Percentiles rank a stretch among this genome's conserved stretches.
Conservation (phyloP, 1,284 basidiomycete species). For the Trichosporon sp. region DNA sequence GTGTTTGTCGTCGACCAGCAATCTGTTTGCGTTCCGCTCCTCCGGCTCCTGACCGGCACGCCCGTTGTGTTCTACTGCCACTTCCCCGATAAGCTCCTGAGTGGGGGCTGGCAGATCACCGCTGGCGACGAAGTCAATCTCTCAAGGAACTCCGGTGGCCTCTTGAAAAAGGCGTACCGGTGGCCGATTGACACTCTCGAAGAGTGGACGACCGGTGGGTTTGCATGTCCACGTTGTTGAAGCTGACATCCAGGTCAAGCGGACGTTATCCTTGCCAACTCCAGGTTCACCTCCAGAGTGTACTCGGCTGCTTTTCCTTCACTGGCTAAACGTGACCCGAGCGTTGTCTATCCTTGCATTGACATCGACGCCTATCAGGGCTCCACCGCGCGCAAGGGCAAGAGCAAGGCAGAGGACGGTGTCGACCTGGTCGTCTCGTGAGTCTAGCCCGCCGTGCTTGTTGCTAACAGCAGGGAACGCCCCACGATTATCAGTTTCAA, state of each 20-base stretch:
- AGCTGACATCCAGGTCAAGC: conserved; percentile 60
- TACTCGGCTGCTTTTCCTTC: conserved; percentile 73
- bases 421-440: conserved; percentile 64
- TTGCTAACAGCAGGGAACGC: conserved; percentile 54
- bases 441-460: conserved; percentile 39
- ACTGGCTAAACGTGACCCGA: conserved; percentile 58
- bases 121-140: conserved; percentile 57
- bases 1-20: conserved; percentile 94
- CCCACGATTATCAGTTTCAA: conserved; percentile 86
- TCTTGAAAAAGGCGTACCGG: conserved; percentile 72
- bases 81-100: conserved; percentile 89
- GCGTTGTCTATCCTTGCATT: conserved; percentile 88
- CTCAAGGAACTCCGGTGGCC: conserved; percentile 56
- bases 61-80: conserved; percentile 96
- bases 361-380: conserved; percentile 66
- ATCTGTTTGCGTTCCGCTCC: conserved; percentile 79
- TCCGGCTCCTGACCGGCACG: conserved; percentile 63
- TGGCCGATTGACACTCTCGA: conserved; percentile 87
- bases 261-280: conserved; percentile 88
- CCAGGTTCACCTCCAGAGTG: conserved; percentile 76
- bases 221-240: neutral
- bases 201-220: conserved; percentile 78
- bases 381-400: conserved; percentile 28
- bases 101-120: conserved; percentile 43
- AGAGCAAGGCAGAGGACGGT: conserved; percentile 52